Evolutionary conservation across 2,329 filamentous ascomycete species (phyloP), one percentile per base, ranked within the genome.

Genomic region (Fusarium poae): DNA sequence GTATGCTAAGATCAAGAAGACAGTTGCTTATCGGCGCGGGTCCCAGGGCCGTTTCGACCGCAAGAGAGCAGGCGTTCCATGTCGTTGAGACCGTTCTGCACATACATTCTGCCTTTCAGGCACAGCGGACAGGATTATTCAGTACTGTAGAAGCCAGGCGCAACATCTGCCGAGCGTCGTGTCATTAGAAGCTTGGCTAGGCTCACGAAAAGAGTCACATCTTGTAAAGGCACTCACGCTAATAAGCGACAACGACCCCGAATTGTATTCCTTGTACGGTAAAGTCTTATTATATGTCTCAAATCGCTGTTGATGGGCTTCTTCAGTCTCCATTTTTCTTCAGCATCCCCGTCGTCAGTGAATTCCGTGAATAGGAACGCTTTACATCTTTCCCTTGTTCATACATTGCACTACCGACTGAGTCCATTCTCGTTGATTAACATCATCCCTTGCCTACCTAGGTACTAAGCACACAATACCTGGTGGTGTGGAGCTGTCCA

Each of bases 111-210:
- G 40, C 35, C 40, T 60, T 42, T 27, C 32, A 68, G 21, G 52
- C 21, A 52, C 42, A 34, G 42, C 11, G 12, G 43, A 21, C 34
- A 46, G 39, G 18, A 29, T 15, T 20, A 6, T 27, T 16, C n/a
- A 29, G 27, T n/a, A 59, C 20, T 56, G 34, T 34, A 54, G 56
- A 57, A 46, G 50, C 37, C 32, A 51, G 35, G 32, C 29, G 23
- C 29, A 55, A 60, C 43, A 37, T 34, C 39, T 37, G 60, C 30
- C 37, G 49, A 49, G 62, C 58, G 6, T 27, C 27, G 42, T 48
- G 62, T 55, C 52, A 45, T 66, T 71, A 57, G 56, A 71, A 54
- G 37, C 44, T 51, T 18, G 11, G 37, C 35, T 55, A 42, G 29
- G 34, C 49, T 48, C 40, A 40, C 40, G 35, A 54, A 13, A 27